Percentiles rank a stretch among this genome's conserved stretches.
phyloP scores from a whole-genome alignment of 371 early-diverging fungal species.

The Lichtheimia ramosa region DNA sequence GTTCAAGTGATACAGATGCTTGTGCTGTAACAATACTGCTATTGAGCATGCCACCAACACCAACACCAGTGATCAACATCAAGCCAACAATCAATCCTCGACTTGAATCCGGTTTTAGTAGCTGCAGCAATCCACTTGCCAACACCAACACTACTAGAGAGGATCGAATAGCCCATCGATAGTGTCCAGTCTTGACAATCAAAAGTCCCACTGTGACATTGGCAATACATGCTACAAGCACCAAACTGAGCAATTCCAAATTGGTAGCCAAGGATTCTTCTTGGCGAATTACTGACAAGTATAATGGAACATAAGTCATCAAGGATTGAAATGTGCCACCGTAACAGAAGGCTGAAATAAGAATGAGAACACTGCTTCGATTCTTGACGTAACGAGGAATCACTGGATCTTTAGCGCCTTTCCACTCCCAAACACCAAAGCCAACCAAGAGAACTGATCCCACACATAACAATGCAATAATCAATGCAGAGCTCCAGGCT shows the following conservation, averaged over 20 bases:
- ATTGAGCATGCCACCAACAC: conserved; percentile 68
- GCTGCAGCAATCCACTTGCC: conserved; percentile 30
- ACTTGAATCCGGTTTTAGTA: conserved; percentile 26
- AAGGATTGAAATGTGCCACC: conserved; percentile 46
- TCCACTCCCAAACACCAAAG: conserved; percentile 47
- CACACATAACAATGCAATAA: conserved; percentile 52
- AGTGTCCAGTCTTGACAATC: conserved; percentile 38
- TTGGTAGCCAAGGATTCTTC: conserved; percentile 38
- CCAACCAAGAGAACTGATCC: conserved; percentile 27
- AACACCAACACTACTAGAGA: conserved; percentile 26
- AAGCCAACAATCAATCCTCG: conserved; percentile 39
- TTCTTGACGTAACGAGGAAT: conserved; percentile 50
- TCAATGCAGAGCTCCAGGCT: conserved; percentile 42
- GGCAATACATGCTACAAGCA: conserved; percentile 39
- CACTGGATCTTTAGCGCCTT: conserved; percentile 42
- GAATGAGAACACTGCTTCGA: conserved; percentile 49
- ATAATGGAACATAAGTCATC: conserved; percentile 44
- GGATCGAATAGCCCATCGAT: conserved; percentile 37
- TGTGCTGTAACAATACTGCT: conserved; percentile 46
- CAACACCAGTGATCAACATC: conserved; percentile 60
- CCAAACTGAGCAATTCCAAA: conserved; percentile 36
- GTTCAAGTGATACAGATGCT: conserved; percentile 37
- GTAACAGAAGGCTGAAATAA: conserved; percentile 34
- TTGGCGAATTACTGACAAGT: conserved; percentile 35
- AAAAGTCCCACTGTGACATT: conserved; percentile 35